These are phyloP conservation scores for Elongisporangium prolatum DNA, from an alignment of 352 stramenopile species.

Conservation along the genomic window DNA sequence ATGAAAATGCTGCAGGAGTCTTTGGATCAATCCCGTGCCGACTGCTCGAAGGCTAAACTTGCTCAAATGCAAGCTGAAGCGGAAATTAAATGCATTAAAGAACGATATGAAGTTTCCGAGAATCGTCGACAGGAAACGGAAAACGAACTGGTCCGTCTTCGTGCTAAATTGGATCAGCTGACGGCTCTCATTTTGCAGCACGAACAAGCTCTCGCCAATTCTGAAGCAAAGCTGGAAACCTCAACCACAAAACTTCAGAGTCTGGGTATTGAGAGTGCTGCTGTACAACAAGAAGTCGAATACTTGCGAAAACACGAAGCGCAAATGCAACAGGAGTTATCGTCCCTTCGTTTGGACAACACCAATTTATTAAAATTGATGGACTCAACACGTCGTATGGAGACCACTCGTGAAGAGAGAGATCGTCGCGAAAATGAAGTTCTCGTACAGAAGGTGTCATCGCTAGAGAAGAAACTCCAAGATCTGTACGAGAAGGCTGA, in stretches of 20 bases:
- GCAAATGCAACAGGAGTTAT: conserved; percentile 54
- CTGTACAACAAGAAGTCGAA: conserved; percentile 31
- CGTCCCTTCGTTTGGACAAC: conserved; percentile 57
- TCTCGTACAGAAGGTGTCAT: conserved; percentile 39
- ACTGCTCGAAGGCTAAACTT: conserved; percentile 42
- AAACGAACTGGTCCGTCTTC: conserved; percentile 58
- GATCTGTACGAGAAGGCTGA: conserved; percentile 62
- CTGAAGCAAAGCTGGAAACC: conserved; percentile 54
- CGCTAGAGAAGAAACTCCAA: conserved; percentile 51
- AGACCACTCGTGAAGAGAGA: conserved; percentile 52
- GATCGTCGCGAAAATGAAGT: conserved; percentile 42
- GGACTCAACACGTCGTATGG: conserved; percentile 67
- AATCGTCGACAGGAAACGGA: conserved; percentile 46
- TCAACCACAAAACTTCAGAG: conserved; percentile 30
- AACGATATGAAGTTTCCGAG: conserved; percentile 58
- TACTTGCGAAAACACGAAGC: conserved; percentile 64
- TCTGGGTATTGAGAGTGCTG: conserved; percentile 44
- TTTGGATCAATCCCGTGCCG: conserved; percentile 48
- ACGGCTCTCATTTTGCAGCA: conserved; percentile 60
- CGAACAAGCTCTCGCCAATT: conserved; percentile 49
- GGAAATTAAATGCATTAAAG: conserved; percentile 54
- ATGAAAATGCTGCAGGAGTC: conserved; percentile 61
- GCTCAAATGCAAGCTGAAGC: conserved; percentile 70
- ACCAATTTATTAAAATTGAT: conserved; percentile 80
- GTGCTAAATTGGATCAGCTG: conserved; percentile 55